Percentiles rank a stretch among this genome's conserved stretches.
Conservation (phyloP, 1,284 basidiomycete genomes). For the Apiotrichum porosum region DNA sequence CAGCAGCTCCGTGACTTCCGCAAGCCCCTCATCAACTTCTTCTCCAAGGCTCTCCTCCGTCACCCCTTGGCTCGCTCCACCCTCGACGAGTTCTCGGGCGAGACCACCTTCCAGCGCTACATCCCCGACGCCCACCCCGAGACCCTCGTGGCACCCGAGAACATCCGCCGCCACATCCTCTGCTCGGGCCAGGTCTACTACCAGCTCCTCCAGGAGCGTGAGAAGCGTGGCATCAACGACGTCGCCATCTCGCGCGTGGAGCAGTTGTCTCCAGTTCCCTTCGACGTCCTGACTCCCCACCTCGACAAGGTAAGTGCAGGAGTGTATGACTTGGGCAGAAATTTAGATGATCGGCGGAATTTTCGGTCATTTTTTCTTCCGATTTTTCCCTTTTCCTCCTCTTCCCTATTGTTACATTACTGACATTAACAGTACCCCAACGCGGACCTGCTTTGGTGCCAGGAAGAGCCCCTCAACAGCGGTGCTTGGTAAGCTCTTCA, state of each 20-base stretch:
- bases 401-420: no score
- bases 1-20: conserved; percentile 95
- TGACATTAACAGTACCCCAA: conserved; percentile 66
- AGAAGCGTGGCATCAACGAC: conserved; percentile 82
- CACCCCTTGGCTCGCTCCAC: conserved; percentile 86
- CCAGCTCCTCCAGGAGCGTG: conserved; percentile 79
- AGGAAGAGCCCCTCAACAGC: conserved; percentile 81
- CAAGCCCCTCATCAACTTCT: conserved; percentile 91
- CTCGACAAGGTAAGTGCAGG: conserved; percentile 61
- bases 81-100: conserved; percentile 80
- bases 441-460: conserved; percentile 84
- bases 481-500: conserved; percentile 64
- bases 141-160: conserved; percentile 69
- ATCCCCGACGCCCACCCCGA: conserved; percentile 75
- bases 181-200: conserved; percentile 93
- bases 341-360: no score
- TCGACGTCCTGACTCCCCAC: conserved; percentile 82
- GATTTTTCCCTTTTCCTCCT: no score
- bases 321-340: no score
- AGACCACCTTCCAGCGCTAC: conserved; percentile 89
- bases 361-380: no score
- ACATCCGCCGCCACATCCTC: conserved; percentile 86
- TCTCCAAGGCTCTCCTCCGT: conserved; percentile 87
- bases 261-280: conserved; percentile 93
- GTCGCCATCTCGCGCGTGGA: conserved; percentile 91